Evolutionary conservation across 2,329 filamentous ascomycete species (phyloP).

Genomic region (Plectosphaerella cucumerina): DNA sequence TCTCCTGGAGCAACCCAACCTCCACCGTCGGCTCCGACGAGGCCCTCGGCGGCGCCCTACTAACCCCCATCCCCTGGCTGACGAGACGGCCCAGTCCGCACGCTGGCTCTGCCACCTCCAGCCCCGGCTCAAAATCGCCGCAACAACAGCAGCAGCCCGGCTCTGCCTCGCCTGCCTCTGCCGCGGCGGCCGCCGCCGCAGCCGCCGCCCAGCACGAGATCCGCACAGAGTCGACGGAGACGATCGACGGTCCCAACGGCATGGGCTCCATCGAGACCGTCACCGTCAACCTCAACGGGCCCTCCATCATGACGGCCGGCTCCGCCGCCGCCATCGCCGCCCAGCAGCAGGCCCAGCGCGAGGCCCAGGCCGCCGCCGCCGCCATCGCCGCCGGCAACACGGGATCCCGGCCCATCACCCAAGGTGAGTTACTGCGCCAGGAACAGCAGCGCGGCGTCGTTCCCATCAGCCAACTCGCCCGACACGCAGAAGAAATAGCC

Average conservation of each 20-base stretch:
- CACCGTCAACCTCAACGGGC: constrained; percentile 68
- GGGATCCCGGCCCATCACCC: constrained; percentile 58
- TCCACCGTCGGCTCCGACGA: constrained; percentile 74
- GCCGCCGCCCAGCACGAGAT: constrained; percentile 47
- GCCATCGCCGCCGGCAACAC: constrained; percentile 23
- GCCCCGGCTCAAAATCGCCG: background rate
- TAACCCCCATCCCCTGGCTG: constrained; percentile 95
- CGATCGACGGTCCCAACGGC: constrained; percentile 76
- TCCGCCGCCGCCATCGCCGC: constrained; percentile 29
- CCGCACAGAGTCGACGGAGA: constrained; percentile 71
- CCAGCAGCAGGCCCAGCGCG: constrained; percentile 37
- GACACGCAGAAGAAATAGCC: constrained; percentile 20
- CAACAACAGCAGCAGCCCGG: constrained; percentile 11
- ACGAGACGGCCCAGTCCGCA: constrained; percentile 25
- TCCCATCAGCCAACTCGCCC: constrained; percentile 57
- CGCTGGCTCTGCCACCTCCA: constrained; percentile 1
- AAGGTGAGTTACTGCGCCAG: constrained; percentile 80
- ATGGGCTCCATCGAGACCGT: constrained; percentile 78
- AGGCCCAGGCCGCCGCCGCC: constrained; percentile 41
- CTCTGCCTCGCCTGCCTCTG: background rate
- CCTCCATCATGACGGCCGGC: constrained; percentile 41
- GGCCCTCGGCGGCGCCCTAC: constrained; percentile 78
- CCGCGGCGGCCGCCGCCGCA: constrained; percentile 17
- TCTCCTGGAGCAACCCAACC: constrained; percentile 45
- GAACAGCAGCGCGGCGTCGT: constrained; percentile 81